Evolutionary conservation across 2,329 filamentous ascomycete genomes (phyloP).

Genomic region (Ceratocystis diversiconidia): DNA sequence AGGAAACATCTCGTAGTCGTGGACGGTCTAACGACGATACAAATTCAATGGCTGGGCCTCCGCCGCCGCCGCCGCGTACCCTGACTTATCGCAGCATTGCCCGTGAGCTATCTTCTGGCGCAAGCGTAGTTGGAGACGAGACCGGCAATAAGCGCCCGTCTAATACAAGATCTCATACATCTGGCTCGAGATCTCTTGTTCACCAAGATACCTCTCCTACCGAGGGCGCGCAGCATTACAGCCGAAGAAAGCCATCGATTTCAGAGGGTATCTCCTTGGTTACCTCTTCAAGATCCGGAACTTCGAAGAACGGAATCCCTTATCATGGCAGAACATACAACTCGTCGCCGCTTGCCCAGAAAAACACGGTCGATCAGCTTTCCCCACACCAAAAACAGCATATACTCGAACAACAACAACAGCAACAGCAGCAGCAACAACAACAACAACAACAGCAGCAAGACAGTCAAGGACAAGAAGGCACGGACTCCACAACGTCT

Average conservation of each 20-base stretch:
- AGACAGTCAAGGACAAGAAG: slow-evolving; percentile 37
- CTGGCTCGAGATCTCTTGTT: slow-evolving; percentile 35
- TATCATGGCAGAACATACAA: slow-evolving; percentile 36
- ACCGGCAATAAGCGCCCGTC: slow-evolving; percentile 9
- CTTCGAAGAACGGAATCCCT: slow-evolving; percentile 30
- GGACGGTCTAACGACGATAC: slow-evolving; percentile 28
- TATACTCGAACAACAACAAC: slow-evolving; percentile 20
- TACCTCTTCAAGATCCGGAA: slow-evolving; percentile 29
- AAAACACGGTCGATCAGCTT: slow-evolving; percentile 21
- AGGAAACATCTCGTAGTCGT: slow-evolving; percentile 30
- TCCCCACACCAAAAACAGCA: slow-evolving; percentile 24
- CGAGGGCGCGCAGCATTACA: slow-evolving; percentile 20
- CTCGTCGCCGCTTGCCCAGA: slow-evolving; percentile 45
- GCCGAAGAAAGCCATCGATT: slow-evolving; percentile 31
- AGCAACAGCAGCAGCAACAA: slow-evolving; percentile 20
- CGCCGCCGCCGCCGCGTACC: slow-evolving; percentile 25
- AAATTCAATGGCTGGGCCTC: slow-evolving; percentile 29
- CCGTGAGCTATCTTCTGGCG: slow-evolving; percentile 25
- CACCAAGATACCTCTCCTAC: slow-evolving; percentile 31
- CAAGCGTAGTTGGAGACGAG: slow-evolving; percentile 24
- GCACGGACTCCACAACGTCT: slow-evolving; percentile 75
- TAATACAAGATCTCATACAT: slow-evolving; percentile 17
- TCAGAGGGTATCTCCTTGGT: slow-evolving; percentile 32
- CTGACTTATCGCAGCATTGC: slow-evolving; percentile 31
- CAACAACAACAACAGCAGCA: slow-evolving; percentile 21